Evolutionary conservation across 331 rosid species (phyloP), one percentile per base, ranked within the genome.

Genomic region (Telfairia occidentalis): DNA sequence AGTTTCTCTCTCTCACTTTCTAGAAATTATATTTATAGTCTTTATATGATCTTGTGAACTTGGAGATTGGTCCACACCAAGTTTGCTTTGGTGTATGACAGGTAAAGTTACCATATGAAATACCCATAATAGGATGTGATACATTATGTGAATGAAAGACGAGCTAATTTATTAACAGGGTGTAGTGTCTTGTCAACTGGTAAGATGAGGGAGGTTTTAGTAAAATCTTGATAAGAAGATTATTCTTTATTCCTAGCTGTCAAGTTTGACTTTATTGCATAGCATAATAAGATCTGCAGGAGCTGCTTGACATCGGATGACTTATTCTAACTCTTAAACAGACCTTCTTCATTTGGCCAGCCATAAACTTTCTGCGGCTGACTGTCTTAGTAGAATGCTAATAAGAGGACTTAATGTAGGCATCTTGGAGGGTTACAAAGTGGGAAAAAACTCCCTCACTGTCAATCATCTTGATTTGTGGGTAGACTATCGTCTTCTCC

Each of bases 31-130:
- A 32, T 29, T 61, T 6, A 3, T 42, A 26, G 71, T n/a, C 52
- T 70, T 70, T 7, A 15, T 40, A 48, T 70, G 75, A 46, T 26
- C 58, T 70, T 70, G 24, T 16, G 42, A 70, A 46, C 75, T 46
- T 70, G 75, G 58, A 70, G 42, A 29, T 70, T 26, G 15, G 42
- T 28, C 16, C 24, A 70, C 42, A 46, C 38, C 35, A 46, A 16
- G 23, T 15, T 4, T 16, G 42, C 75, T 70, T 70, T 38, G 26
- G 57, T 16, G 6, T n/a, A 45, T 29, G 42, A 8, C 40, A 16
- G 24, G 16, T 43, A 46, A 45, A 70, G 16, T 70, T 26, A 70
- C 42, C 75, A 15, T 45, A 45, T 28, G 28, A 45, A 16, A 45
- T 70, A 70, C 53, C 75, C 15, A 7, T 70, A 45, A 29, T 69